Percentiles rank a stretch among this genome's conserved stretches.
Evolutionary conservation across 2,329 filamentous ascomycete genomes (phyloP).

Genomic region (Rutstroemia sydowiana): DNA sequence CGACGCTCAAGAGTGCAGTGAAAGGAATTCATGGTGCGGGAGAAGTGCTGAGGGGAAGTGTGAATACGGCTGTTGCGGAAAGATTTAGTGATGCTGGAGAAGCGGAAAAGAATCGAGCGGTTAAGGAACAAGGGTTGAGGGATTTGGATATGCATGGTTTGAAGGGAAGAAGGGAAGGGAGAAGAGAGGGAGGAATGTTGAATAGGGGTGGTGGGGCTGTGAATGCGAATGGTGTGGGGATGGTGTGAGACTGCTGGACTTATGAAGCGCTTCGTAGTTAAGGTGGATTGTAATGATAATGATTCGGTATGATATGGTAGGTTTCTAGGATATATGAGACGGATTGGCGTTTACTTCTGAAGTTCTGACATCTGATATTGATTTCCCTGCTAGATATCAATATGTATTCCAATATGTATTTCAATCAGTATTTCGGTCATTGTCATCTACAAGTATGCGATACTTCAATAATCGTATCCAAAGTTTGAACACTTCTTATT

Average conservation of each 20-base stretch:
- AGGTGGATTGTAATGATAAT: neutral
- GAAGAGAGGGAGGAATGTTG: slow-evolving; percentile 34
- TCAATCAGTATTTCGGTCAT: too few relatives aligned
- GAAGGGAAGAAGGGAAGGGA: slow-evolving; percentile 85
- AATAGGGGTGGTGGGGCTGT: neutral
- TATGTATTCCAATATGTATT: neutral
- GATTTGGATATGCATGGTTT: slow-evolving; percentile 56
- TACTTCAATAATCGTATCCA: too few relatives aligned
- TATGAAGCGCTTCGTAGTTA: neutral
- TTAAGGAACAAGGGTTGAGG: slow-evolving; percentile 6
- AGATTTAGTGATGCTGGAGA: slow-evolving; percentile 3
- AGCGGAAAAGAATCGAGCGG: neutral
- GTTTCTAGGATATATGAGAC: neutral
- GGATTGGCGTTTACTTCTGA: neutral
- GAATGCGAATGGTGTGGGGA: neutral
- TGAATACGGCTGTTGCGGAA: slow-evolving; percentile 4
- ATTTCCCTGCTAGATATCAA: neutral
- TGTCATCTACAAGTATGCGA: too few relatives aligned
- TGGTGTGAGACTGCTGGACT: neutral
- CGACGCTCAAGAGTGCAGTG: neutral
- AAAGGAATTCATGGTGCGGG: slow-evolving; percentile 8
- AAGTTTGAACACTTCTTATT: too few relatives aligned
- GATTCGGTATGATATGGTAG: neutral
- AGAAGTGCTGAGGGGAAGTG: slow-evolving; percentile 3
- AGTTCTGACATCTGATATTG: neutral